Base-by-base conservation (phyloP, 2,329 filamentous ascomycete genomes). In the Lasiodiplodia sp. region DNA sequence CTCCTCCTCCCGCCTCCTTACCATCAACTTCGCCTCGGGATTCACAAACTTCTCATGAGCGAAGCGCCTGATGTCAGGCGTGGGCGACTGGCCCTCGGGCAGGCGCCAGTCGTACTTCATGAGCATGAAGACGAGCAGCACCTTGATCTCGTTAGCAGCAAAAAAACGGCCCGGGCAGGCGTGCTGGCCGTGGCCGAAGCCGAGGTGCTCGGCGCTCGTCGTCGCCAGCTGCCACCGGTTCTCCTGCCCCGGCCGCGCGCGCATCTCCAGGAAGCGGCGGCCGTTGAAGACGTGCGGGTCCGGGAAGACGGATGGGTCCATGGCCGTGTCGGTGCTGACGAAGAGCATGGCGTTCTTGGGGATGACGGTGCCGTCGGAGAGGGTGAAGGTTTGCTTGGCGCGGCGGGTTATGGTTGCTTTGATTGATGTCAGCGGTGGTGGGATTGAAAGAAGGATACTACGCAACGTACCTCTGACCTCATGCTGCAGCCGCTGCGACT, bases 151-250 rank as follows among this genome's bases (percentile, higher is more conserved):
- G 49, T 75, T 75, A 2, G 72, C 67, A 0, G 77, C 76, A 21
- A 78, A 78, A 70, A 77, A 78, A 4, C 77, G 70, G 0, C 77
- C 77, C 1, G 76, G 76, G 37, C 77, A 79, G 1, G 75, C 74
- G 65, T 78, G 76, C 2, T 70, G 60, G 4, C 77, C 77, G 58
- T 78, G 77, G 0, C 77, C 77, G 60, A 76, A 79, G 4, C 77
- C 66, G 18, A 51, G 34, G 21, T 53, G 31, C 47, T 65, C 37
- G 4, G 28, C 34, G 28, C 47, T 52, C 8, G 49, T 52, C 11
- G 47, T 65, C 10, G 28, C 31, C 16, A 72, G 73, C 11, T 71
- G 67, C 25, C 63, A 44, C 31, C 73, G 75, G 16, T 71, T 73
- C 2, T 71, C 73, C 49, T 57, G 31, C 2, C 55, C 55, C 11